Evolutionary conservation across 768 basidiomycete genomes (phyloP), one percentile per base, ranked within the genome.

Genomic region (Asterophora parasitica): DNA sequence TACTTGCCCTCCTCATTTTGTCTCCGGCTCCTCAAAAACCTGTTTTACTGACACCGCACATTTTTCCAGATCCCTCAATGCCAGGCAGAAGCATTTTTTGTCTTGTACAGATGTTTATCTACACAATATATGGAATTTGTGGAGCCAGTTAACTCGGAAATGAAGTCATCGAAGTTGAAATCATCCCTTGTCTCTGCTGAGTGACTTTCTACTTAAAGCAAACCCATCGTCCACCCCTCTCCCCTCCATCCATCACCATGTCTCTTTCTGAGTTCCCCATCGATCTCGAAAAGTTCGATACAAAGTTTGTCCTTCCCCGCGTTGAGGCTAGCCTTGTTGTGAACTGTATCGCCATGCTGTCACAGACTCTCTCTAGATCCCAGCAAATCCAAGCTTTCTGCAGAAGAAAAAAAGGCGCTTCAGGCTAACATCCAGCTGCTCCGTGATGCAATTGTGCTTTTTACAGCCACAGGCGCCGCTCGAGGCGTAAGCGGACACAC

Each of bases 401-500:
- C 62, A n/a, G 81, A 85, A 47, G 76, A 93, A 61, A 82, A 74
- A 57, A 56, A 72, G 3, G 68, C 66, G 13, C 69, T 93, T 55
- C 63, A 72, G 54, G 66, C 73, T 45, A 93, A 93, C 66, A 87
- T 92, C 58, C 80, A 85, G 61, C 74, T 92, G 23, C 72, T 91
- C 51, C 83, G 91, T 43, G 91, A 92, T 80, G 82, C 76, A 6
- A 88, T 93, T 54, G 82, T 93, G 19, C 69, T 88, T 38, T 93
- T 92, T 67, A 93, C 91, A 0, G 84, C 90, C 4, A 85, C 87
- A 7, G 91, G 88, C 44, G 81, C 87, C 42, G 91, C 91, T 3
- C 75, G 91, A 35, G 91, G 91, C 41, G 86, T 90, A 35, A 87
- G 86, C 56, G 91, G 91, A 28, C 91, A 92, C 65, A 91, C 87